These are phyloP conservation scores for Capronia americana DNA, from an alignment of 2,329 filamentous ascomycete species.

Conservation along the genomic window DNA sequence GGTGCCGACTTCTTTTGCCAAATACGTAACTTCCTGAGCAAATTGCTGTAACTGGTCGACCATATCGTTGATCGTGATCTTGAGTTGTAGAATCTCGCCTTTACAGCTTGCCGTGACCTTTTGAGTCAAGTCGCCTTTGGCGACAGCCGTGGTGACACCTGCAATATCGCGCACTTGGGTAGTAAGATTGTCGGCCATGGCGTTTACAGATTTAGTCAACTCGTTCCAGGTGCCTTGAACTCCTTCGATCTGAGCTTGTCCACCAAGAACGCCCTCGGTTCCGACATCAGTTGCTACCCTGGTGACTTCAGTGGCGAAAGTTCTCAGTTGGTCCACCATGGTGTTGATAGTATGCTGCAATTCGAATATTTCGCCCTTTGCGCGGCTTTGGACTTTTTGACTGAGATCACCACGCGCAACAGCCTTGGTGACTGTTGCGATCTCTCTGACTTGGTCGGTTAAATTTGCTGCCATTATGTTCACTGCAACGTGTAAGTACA, in stretches of 20 bases:
- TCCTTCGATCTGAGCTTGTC: conserved; percentile 81
- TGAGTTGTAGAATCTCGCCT: conserved; percentile 91
- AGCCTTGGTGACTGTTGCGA: conserved; percentile 81
- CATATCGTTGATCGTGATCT: conserved; percentile 99
- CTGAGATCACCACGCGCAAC: conserved; percentile 83
- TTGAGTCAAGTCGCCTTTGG: conserved; percentile 88
- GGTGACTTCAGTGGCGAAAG: conserved; percentile 83
- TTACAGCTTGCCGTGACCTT: conserved; percentile 93
- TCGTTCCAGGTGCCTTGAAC: conserved; percentile 91
- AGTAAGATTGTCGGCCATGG: conserved; percentile 86
- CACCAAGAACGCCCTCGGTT: conserved; percentile 81
- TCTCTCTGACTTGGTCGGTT: conserved; percentile 83
- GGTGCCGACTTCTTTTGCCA: conserved; percentile 94
- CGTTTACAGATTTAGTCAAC: conserved; percentile 82
- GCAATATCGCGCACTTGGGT: conserved; percentile 96
- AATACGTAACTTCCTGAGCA: conserved; percentile 93
- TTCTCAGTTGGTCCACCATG: conserved; percentile 85
- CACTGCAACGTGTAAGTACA: conserved; percentile 54
- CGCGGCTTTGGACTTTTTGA: conserved; percentile 82
- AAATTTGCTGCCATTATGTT: conserved; percentile 85
- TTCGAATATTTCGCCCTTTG: conserved; percentile 80
- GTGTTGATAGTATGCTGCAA: conserved; percentile 87
- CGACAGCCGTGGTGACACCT: conserved; percentile 71
- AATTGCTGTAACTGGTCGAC: conserved; percentile 97
- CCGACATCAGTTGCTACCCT: conserved; percentile 83